phyloP scores from a whole-genome alignment of 768 basidiomycete genomes.

The Asterophora parasitica region DNA sequence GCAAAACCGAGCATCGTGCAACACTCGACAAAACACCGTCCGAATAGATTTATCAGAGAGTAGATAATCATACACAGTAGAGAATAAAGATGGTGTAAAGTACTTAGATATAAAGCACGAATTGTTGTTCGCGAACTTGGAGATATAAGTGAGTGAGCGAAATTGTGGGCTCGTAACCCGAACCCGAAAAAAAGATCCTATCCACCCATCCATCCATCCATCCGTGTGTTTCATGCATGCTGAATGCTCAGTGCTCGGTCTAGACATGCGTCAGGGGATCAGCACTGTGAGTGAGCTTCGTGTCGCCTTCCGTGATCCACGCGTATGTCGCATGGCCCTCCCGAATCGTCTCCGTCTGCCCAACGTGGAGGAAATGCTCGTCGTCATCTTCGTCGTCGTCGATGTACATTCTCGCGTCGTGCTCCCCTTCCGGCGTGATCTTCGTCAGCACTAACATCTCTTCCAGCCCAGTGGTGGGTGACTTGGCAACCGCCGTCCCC shows the following conservation, averaged over 20 bases:
- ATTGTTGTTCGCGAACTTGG: not conserved
- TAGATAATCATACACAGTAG: not conserved
- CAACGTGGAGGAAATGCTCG: constrained; percentile 20
- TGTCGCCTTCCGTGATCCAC: constrained; percentile 8
- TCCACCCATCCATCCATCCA: not conserved
- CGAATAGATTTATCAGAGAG: too few species aligned
- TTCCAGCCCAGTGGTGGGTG: too few species aligned
- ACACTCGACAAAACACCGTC: too few species aligned
- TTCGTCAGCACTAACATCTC: not conserved
- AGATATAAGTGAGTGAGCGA: constrained; percentile 10
- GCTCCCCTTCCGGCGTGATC: constrained; percentile 6
- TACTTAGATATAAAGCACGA: constrained; percentile 6
- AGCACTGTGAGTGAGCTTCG: too few species aligned
- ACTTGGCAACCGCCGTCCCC: not conserved
- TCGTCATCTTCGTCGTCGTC: constrained; percentile 27
- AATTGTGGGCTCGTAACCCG: too few species aligned
- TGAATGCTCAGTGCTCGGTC: not conserved
- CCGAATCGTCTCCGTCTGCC: constrained; percentile 25
- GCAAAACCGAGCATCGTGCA: not conserved
- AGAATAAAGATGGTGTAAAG: constrained; percentile 3
- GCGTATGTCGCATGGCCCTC: constrained; percentile 21
- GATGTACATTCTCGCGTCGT: constrained; percentile 18
- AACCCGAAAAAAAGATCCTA: constrained; percentile 2
- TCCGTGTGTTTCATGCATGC: constrained; percentile 3
- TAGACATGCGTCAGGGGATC: not conserved